Percentiles rank a stretch among this genome's conserved stretches.
Conservation (phyloP, 1,284 basidiomycete species). For the Uromyces viciae-fabae region DNA sequence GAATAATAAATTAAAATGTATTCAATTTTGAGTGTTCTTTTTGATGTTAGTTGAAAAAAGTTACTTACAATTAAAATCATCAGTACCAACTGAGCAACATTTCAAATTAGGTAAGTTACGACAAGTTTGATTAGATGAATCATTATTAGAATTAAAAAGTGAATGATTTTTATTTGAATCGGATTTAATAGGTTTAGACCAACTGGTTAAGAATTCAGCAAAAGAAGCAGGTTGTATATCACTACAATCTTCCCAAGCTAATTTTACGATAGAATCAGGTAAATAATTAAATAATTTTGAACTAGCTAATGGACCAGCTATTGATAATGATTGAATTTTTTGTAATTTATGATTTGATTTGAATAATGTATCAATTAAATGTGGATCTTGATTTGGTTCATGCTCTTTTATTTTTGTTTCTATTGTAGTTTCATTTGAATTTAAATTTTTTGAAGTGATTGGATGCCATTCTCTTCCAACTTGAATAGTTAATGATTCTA, state of each 20-base stretch:
- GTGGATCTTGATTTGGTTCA: not conserved
- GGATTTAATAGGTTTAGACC: not conserved
- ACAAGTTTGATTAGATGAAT: not conserved
- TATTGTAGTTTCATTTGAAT: not conserved
- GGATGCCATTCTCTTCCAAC: conserved; percentile 22
- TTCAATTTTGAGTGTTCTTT: not conserved
- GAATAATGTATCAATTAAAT: conserved; percentile 4
- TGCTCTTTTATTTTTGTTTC: not conserved
- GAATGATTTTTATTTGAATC: not conserved
- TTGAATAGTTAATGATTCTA: conserved; percentile 2
- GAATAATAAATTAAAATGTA: not conserved
- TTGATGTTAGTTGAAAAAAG: not conserved
- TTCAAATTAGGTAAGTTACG: conserved; percentile 9
- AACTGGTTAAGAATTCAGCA: conserved; percentile 17
- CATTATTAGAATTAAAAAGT: not conserved
- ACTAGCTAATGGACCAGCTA: conserved; percentile 20
- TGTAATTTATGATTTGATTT: not conserved
- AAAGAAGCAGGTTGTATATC: conserved; percentile 16
- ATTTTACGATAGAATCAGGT: conserved; percentile 27
- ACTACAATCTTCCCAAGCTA: conserved; percentile 24
- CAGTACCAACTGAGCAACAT: conserved; percentile 35
- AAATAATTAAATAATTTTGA: conserved; percentile 10
- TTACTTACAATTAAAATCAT: conserved; percentile 20
- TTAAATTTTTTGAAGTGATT: not conserved
- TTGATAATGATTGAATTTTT: conserved; percentile 10